Base-by-base conservation (phyloP, 345 rosid species). In the Anastatica hierochuntica region DNA sequence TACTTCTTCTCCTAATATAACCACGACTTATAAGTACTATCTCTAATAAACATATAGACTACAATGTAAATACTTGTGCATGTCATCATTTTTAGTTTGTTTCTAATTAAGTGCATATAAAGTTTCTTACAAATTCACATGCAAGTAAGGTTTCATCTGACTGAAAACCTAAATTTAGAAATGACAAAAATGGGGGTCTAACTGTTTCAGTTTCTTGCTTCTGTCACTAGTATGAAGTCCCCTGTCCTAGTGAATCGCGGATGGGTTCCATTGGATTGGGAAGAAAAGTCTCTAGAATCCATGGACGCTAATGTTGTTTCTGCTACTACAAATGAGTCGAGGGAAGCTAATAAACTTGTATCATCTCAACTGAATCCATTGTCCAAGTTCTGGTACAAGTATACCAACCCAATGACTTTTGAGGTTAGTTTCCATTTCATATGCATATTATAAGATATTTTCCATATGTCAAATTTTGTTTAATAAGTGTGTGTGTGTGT, bases 211-310 rank as follows among this genome's bases (percentile, higher is more conserved):
- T 27, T 6, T 27, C 31, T 6, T 27, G n/a, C 1, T 26, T 35
- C 58, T 57, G 24, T 47, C 49, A 71, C 53, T 83, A 89, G 97
- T 26, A 59, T 79, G 67, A 73, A 72, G 70, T 74, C 72, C 24
- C 82, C 90, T 30, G 60, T 89, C 74, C 77, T 89, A 53, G 94
- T 85, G 29, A 85, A 85, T 51, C 79, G 95, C 64, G 90, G 97
- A 66, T 89, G 95, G 97, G 85, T 83, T 15, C 95, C 97, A 10
- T 81, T 78, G 31, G 71, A 75, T 49, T 83, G 97, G 97, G 79
- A 77, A 61, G 94, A 85, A 31, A 64, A 69, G 26, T 67, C 78
- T 51, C 16, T 51, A 10, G 67, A 64, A 69, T 58, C 52, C 51
- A 49, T 49, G 43, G 68, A 63, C 35, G 67, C 63, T 21, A 18